These are phyloP conservation scores for Aurantiochytrium sp. DNA, from an alignment of 108 stramenopile species.

Conservation along the genomic window DNA sequence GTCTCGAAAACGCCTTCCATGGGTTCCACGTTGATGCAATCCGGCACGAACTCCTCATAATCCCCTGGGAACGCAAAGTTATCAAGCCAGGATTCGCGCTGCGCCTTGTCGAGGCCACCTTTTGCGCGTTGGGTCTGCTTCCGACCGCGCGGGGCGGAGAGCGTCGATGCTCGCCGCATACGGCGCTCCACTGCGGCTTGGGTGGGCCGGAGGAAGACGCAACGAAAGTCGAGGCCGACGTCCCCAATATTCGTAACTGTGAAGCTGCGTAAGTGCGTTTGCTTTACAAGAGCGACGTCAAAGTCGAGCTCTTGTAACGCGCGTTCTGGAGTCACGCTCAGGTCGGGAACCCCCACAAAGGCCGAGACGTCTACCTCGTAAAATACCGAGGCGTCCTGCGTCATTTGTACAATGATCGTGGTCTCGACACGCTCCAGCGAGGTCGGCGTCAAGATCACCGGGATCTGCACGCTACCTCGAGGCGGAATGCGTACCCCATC, in stretches of 20 bases:
- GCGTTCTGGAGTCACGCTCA: background rate
- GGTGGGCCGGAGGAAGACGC: background rate
- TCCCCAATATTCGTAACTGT: constrained; percentile 28
- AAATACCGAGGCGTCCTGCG: background rate
- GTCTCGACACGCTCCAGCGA: background rate
- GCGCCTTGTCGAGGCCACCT: background rate
- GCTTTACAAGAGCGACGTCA: background rate
- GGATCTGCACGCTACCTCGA: background rate
- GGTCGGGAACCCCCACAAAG: constrained; percentile 3
- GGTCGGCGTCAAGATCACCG: background rate
- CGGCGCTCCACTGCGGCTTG: background rate
- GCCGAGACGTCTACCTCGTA: background rate
- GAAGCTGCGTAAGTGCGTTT: background rate
- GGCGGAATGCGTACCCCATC: background rate
- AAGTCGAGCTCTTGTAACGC: background rate
- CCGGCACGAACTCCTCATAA: background rate
- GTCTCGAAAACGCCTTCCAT: background rate
- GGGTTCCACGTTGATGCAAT: background rate
- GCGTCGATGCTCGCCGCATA: background rate
- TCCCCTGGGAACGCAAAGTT: background rate
- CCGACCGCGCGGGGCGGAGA: background rate
- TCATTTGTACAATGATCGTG: background rate
- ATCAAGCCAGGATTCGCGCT: background rate
- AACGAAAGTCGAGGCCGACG: background rate
- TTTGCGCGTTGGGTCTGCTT: background rate